Percentiles rank a stretch among this genome's conserved stretches.
These are phyloP conservation scores for Adenanthera pavonina DNA, from an alignment of 306 rosid genomes.

Conservation along the genomic window DNA sequence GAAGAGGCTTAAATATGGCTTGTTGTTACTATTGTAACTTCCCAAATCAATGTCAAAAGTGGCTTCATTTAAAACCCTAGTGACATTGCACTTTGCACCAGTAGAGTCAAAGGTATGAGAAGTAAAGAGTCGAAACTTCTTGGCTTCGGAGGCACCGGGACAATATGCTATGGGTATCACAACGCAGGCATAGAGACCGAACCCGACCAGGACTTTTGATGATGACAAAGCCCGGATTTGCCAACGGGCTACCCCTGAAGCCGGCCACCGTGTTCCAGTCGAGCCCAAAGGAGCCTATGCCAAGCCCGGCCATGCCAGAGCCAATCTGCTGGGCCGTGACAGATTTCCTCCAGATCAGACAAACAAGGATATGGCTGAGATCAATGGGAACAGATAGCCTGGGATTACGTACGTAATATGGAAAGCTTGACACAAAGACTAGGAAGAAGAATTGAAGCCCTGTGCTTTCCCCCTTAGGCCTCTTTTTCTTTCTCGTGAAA, in stretches of 20 bases:
- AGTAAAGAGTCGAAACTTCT: constrained; percentile 75
- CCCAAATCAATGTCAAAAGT: constrained; percentile 55
- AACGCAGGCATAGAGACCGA: constrained; percentile 49
- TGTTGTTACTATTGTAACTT: constrained; percentile 67
- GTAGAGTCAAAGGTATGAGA: constrained; percentile 66
- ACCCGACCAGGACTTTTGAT: constrained; percentile 63
- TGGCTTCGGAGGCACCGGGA: constrained; percentile 67
- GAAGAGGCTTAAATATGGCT: constrained; percentile 68
- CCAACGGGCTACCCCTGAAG: constrained; percentile 76
- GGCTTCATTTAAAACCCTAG: constrained; percentile 52
- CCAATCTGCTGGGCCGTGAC: constrained; percentile 87
- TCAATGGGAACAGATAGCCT: constrained; percentile 71
- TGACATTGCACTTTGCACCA: constrained; percentile 60
- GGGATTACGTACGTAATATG: constrained; percentile 74
- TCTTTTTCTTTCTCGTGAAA: constrained; percentile 76
- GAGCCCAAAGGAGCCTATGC: constrained; percentile 72
- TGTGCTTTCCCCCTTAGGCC: constrained; percentile 69
- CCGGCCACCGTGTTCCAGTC: constrained; percentile 85
- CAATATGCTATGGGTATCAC: constrained; percentile 71
- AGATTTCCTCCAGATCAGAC: constrained; percentile 80
- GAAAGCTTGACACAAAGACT: constrained; percentile 65
- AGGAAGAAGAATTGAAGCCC: constrained; percentile 82
- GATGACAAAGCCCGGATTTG: constrained; percentile 74
- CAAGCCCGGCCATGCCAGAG: constrained; percentile 74
- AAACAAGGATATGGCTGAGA: constrained; percentile 62